Evolutionary conservation across 169 alveolate genomes (phyloP), one percentile per base, ranked within the genome.

Genomic region (Ophryocystis elektroscirrha): DNA sequence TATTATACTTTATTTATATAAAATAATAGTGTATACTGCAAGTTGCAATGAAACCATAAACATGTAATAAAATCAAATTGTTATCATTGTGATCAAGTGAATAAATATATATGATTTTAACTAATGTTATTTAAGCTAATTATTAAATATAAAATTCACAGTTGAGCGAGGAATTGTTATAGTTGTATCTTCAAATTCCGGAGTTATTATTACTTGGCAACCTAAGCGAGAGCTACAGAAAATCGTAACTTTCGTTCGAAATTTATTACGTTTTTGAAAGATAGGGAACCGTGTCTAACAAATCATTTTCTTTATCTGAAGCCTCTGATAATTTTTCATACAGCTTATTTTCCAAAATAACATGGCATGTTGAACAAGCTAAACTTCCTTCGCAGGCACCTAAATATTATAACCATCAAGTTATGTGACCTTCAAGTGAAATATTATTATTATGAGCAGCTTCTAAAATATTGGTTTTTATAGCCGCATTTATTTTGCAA

Each of bases 311-410:
- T 29, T 78, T 82, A 36, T 77, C 92, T 6, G 67, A 48, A 1
- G 95, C 87, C 18, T 73, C 81, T 20, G 74, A 81, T 23, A 81
- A 55, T 28, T 69, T 57, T 29, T 89, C 86, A 61, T 80, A 87
- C 22, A 78, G 52, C 32, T 79, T 68, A 57, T 80, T 77, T n/a
- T n/a, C n/a, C 48, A 89, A 61, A 23, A 87, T 81, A 1, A 89
- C 94, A 65, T 89, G 96, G 57, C 97, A 89, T 0, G 97, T 89
- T 7, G 96, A 83, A 51, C 97, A 89, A 0, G 96, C 96, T 32
- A 78, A 65, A 38, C 82, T 71, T 27, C 85, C 90, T 49, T 85
- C 96, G 52, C 97, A 89, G 19, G 97, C 96, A n/a, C n/a, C n/a
- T n/a, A n/a, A n/a, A n/a, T n/a, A n/a, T n/a, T n/a, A n/a, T n/a